These are phyloP conservation scores for Sarocladiaceae sp. DNA, from an alignment of 2,329 filamentous ascomycete genomes.

Conservation along the genomic window DNA sequence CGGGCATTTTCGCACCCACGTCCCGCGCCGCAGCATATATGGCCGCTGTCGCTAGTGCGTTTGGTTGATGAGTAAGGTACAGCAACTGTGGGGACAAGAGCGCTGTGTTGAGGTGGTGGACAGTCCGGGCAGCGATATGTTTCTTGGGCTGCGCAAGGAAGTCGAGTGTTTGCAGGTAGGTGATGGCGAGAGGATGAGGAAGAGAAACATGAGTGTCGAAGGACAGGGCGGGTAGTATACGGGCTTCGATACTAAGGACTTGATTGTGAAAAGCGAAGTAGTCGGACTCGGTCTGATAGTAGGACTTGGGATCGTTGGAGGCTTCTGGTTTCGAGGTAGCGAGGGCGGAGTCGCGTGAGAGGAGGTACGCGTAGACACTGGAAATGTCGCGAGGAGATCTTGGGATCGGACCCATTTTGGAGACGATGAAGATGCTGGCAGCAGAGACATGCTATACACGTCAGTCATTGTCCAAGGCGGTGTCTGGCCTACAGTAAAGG, in stretches of 20 bases:
- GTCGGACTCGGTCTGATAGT: constrained; percentile 66
- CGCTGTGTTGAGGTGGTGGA: constrained; percentile 80
- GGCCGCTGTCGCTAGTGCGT: constrained; percentile 76
- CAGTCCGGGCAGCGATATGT: constrained; percentile 54
- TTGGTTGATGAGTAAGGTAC: constrained; percentile 87
- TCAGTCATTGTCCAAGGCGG: constrained; percentile 9
- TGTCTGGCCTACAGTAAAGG: background rate
- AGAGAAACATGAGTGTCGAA: constrained; percentile 83
- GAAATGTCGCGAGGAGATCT: constrained; percentile 73
- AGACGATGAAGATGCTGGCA: constrained; percentile 70
- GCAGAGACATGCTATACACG: constrained; percentile 66
- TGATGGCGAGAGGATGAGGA: constrained; percentile 80
- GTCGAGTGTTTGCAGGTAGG: constrained; percentile 86
- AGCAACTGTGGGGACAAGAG: constrained; percentile 82
- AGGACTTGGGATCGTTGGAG: constrained; percentile 41
- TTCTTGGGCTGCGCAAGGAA: constrained; percentile 44
- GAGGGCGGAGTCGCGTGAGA: constrained; percentile 53
- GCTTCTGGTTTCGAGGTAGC: constrained; percentile 33
- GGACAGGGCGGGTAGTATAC: constrained; percentile 66
- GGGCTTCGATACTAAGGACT: constrained; percentile 69
- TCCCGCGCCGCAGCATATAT: constrained; percentile 87
- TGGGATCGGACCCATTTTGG: constrained; percentile 75
- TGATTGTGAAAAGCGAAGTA: constrained; percentile 60
- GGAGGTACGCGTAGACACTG: constrained; percentile 78
- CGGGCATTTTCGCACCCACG: constrained; percentile 68